A percentile compares a stretch with the other conserved stretches of the same genome.
Conservation (phyloP, 2,329 filamentous ascomycete genomes). For the Trichoderma sp. region DNA sequence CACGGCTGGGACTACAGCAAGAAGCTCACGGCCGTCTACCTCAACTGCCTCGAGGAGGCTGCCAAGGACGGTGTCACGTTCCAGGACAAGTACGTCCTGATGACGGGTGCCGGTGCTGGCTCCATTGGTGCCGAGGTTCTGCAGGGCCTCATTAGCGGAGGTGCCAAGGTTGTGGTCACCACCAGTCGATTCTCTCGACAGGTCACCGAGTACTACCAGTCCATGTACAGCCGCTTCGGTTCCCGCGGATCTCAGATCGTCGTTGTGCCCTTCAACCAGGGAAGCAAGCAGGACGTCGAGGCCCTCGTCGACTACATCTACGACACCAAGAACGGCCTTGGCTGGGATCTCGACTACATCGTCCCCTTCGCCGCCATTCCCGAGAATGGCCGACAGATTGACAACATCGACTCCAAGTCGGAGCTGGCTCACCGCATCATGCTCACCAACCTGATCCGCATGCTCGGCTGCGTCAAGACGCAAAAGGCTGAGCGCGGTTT, state of each 20-base stretch:
- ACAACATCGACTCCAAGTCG: slow-evolving; percentile 94
- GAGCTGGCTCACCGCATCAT: slow-evolving; percentile 98
- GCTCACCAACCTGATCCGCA: slow-evolving; percentile 92
- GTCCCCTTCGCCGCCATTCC: slow-evolving; percentile 97
- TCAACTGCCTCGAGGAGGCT: slow-evolving; percentile 87
- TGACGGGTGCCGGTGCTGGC: slow-evolving; percentile 97
- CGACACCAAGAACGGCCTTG: slow-evolving; percentile 91
- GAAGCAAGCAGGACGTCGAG: slow-evolving; percentile 96
- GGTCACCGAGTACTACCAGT: slow-evolving; percentile 98
- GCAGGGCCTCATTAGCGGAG: slow-evolving; percentile 92
- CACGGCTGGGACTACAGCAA: slow-evolving; percentile 99
- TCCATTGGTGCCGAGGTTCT: slow-evolving; percentile 97
- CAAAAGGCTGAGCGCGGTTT: slow-evolving; percentile 87
- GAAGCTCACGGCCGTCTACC: slow-evolving; percentile 90
- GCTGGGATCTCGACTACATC: slow-evolving; percentile 96
- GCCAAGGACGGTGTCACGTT: slow-evolving; percentile 87
- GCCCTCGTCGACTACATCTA: slow-evolving; percentile 95
- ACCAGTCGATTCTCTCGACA: slow-evolving; percentile 95
- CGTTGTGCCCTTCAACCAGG: slow-evolving; percentile 98
- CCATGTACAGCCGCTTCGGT: slow-evolving; percentile 95
- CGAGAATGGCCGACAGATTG: slow-evolving; percentile 96
- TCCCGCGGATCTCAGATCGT: slow-evolving; percentile 94
- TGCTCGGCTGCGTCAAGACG: slow-evolving; percentile 85
- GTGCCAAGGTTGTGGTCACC: slow-evolving; percentile 94
- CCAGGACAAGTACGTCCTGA: slow-evolving; percentile 91